Base-by-base conservation (phyloP, 768 basidiomycete species). In the Termitomyces sp. region DNA sequence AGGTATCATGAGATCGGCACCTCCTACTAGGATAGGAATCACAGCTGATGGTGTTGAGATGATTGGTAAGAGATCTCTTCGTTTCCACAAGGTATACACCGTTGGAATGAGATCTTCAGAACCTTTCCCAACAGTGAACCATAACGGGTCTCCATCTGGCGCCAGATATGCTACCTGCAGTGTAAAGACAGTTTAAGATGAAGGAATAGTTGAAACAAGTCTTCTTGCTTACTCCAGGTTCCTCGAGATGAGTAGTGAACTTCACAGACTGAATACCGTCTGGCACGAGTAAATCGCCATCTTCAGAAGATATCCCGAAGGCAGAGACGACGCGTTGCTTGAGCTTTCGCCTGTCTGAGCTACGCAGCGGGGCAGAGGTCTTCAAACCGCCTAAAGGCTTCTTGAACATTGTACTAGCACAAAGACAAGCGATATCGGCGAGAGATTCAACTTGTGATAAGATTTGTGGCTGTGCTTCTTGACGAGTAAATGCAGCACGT, bases 1-100 rank as follows among this genome's bases (percentile, higher is more conserved):
- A 4, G 92, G 90, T 34, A 89, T 85, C 91, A 95, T 93, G 8
- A 94, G 80, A 73, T 95, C 91, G 0, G 92, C 90, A n/a, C 93
- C 92, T 10, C 83, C 83, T 3, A 84, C 74, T 13, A 95, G 79
- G 26, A 86, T 77, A 1, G 87, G 87, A 37, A 93, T 82, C 30
- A 92, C 91, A 12, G 82, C 72, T 2, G 82, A 69, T 2, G 90
- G 88, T 0, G 91, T 92, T 2, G 85, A 82, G n/a, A 94, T 62
- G 58, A 80, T 79, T 0, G 90, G 88, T 9, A 94, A 76, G 1
- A 95, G 72, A 39, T 82, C 78, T 10, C 82, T 80, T 42, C 81
- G 81, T 68, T 88, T 91, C 88, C 90, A 91, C 24, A 94, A 71
- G 0, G 91, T 89, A 67, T 92, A 92, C 18, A 91, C 82, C 39